Conservation (phyloP, 129 eudicot species). For the Solidago caesia region DNA sequence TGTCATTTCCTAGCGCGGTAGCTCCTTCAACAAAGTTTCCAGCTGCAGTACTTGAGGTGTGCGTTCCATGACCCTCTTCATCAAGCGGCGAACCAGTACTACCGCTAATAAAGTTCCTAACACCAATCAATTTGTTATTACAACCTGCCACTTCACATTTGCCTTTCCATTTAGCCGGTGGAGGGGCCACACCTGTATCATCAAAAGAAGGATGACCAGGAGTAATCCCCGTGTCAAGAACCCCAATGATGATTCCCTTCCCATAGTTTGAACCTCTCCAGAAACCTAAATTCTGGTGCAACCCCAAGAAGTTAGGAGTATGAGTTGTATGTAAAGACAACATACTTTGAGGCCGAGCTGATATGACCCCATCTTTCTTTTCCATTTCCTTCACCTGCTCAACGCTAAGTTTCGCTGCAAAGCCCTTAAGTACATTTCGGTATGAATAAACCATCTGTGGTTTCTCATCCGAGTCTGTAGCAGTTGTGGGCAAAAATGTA, state of each 20-base stretch:
- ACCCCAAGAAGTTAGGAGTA: slow-evolving; percentile 43
- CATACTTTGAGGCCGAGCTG: slow-evolving; percentile 30
- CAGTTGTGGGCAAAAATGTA: slow-evolving; percentile 34
- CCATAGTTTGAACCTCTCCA: slow-evolving; percentile 44
- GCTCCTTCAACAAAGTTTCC: slow-evolving; percentile 53
- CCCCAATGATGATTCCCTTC: slow-evolving; percentile 37
- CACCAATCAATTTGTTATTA: slow-evolving; percentile 37
- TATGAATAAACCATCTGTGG: slow-evolving; percentile 30
- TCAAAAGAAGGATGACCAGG: slow-evolving; percentile 39
- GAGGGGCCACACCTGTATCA: slow-evolving; percentile 36
- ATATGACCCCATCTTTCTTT: slow-evolving; percentile 41
- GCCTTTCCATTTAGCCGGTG: slow-evolving; percentile 51
- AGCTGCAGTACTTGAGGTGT: slow-evolving; percentile 47
- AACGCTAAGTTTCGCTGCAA: slow-evolving; percentile 36
- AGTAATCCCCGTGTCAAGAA: slow-evolving; percentile 38
- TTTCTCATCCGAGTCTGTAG: slow-evolving; percentile 10
- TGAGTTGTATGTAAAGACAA: slow-evolving; percentile 47
- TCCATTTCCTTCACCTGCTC: slow-evolving; percentile 34
- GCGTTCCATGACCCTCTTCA: slow-evolving; percentile 45
- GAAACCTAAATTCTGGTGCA: slow-evolving; percentile 31
- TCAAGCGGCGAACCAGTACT: slow-evolving; percentile 27
- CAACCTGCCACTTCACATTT: slow-evolving; percentile 36
- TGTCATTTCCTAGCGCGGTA: slow-evolving; percentile 37
- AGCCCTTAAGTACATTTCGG: slow-evolving; percentile 38
- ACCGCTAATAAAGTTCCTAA: slow-evolving; percentile 19